Evolutionary conservation across 768 basidiomycete genomes (phyloP).

Genomic region (Tephrocybe sp.): DNA sequence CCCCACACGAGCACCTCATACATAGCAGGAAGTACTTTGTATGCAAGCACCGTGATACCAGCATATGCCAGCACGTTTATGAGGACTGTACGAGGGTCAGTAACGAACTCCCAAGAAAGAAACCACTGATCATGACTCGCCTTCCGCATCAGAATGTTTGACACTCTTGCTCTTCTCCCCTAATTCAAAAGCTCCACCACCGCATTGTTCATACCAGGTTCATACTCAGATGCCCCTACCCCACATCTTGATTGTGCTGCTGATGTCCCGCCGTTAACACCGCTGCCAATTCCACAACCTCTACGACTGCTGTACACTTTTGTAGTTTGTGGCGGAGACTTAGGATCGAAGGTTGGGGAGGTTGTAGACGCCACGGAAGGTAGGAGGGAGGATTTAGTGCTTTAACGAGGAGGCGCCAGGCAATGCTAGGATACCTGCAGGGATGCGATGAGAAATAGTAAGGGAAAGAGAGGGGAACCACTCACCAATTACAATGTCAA

Average conservation of each 20-base stretch:
- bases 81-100: slow-evolving; percentile 51
- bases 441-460: not conserved
- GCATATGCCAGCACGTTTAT: slow-evolving; percentile 91
- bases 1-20: slow-evolving; percentile 76
- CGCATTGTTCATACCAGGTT: no score
- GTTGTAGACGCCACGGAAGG: slow-evolving; percentile 72
- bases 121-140: no score
- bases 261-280: slow-evolving; percentile 20
- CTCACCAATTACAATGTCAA: slow-evolving; percentile 48
- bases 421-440: slow-evolving; percentile 75
- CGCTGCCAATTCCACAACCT: slow-evolving; percentile 44
- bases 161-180: slow-evolving; percentile 33
- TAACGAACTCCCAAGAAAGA: not conserved
- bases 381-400: slow-evolving; percentile 78
- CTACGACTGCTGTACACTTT: slow-evolving; percentile 51
- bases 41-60: slow-evolving; percentile 76
- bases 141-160: slow-evolving; percentile 86
- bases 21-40: slow-evolving; percentile 60
- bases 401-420: slow-evolving; percentile 89
- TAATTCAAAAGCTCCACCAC: slow-evolving; percentile 5
- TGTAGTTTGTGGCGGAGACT: slow-evolving; percentile 88
- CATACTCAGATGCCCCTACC: slow-evolving; percentile 21
- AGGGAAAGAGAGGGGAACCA: not conserved
- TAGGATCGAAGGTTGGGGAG: slow-evolving; percentile 89
- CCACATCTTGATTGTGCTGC: slow-evolving; percentile 67